These are phyloP conservation scores for Carex cristatella DNA, from an alignment of 176 grass and related monocot species.

Conservation along the genomic window DNA sequence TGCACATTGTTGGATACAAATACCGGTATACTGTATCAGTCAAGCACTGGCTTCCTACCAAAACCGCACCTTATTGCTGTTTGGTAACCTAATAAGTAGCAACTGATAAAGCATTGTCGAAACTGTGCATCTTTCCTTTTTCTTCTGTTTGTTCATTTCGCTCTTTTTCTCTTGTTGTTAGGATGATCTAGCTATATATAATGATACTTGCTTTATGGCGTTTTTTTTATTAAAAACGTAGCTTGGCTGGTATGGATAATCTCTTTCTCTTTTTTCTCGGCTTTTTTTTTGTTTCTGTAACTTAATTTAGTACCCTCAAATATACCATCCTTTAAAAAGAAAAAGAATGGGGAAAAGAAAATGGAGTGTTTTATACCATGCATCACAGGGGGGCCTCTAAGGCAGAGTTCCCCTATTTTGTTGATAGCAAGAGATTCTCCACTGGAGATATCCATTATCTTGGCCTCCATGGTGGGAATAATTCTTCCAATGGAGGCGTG, in stretches of 20 bases:
- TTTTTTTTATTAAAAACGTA: background rate
- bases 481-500: constrained; percentile 37
- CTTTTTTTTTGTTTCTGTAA: background rate
- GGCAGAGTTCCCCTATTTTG: constrained; percentile 36
- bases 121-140: background rate
- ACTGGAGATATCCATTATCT: constrained; percentile 32
- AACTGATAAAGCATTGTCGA: background rate
- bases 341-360: too few relatives aligned
- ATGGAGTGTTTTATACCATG: constrained; percentile 5
- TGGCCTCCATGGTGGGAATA: constrained; percentile 30
- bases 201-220: background rate
- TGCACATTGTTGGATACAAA: background rate
- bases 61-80: too few relatives aligned
- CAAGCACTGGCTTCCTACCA: background rate
- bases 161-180: background rate
- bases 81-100: too few relatives aligned
- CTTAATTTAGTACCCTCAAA: background rate
- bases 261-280: background rate
- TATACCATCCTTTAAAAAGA: background rate
- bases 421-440: constrained; percentile 22
- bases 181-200: background rate
- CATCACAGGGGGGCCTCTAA: constrained; percentile 34
- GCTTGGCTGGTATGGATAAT: background rate
- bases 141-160: background rate
- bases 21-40: background rate